Conservation (phyloP, 2,329 filamentous ascomycete species). For the Knufia fluminis region DNA sequence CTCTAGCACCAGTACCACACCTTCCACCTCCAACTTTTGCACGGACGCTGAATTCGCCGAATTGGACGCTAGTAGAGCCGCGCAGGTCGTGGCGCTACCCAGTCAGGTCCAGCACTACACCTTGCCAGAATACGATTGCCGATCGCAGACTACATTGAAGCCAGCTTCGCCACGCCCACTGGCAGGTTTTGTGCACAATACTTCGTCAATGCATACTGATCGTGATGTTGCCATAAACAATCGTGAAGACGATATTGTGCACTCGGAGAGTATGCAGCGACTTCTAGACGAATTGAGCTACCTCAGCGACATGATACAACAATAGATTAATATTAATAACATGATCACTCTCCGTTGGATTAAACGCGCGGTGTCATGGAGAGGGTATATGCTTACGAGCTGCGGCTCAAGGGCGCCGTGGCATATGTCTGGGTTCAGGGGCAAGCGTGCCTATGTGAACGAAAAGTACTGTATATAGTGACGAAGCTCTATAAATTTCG, state of each 20-base stretch:
- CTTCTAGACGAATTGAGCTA: conserved; percentile 45
- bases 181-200: not conserved
- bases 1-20: conserved; percentile 23
- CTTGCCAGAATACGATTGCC: conserved; percentile 15
- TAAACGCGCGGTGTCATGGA: not conserved
- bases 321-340: not conserved
- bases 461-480: not conserved
- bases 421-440: too few relatives aligned
- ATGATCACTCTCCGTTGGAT: not conserved
- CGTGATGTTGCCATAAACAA: not conserved
- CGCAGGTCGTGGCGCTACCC: not conserved
- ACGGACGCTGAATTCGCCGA: conserved; percentile 11
- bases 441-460: too few relatives aligned
- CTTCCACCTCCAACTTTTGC: conserved; percentile 14
- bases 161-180: not conserved
- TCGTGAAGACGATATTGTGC: conserved; percentile 10
- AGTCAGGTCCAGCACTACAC: conserved; percentile 19
- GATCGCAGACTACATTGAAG: conserved; percentile 18
- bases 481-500: not conserved
- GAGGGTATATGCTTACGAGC: not conserved
- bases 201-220: not conserved
- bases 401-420: not conserved
- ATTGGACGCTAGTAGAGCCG: conserved; percentile 3
- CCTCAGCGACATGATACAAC: conserved; percentile 29
- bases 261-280: conserved; percentile 36